Percentiles rank a stretch among this genome's conserved stretches.
Conservation (phyloP, 352 stramenopile species). For the Globisporangium cystogenes region DNA sequence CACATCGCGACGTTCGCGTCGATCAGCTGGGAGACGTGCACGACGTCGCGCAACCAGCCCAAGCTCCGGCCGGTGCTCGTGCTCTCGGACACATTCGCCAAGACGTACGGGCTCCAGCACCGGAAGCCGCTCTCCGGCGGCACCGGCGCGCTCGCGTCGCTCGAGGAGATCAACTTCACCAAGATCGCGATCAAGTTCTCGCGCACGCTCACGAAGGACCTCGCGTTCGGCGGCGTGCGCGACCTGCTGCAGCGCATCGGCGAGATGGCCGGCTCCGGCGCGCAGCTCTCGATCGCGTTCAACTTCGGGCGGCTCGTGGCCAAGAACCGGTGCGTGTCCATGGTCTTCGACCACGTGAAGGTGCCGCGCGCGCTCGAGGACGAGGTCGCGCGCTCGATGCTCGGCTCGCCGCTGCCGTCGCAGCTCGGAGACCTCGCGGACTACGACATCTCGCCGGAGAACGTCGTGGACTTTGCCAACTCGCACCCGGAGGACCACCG, state of each 20-base stretch:
- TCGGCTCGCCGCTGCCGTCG: constrained; percentile 31
- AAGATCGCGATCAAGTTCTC: constrained; percentile 85
- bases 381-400: constrained; percentile 50
- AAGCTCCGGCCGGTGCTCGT: constrained; percentile 57
- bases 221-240: constrained; percentile 59
- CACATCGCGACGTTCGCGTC: constrained; percentile 74
- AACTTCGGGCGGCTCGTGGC: constrained; percentile 65
- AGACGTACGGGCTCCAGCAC: constrained; percentile 56
- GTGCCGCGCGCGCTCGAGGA: constrained; percentile 55
- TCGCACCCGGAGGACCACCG: constrained; percentile 20
- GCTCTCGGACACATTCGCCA: constrained; percentile 61
- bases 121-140: constrained; percentile 21
- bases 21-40: constrained; percentile 62
- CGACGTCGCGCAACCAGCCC: constrained; percentile 46
- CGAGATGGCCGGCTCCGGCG: constrained; percentile 44
- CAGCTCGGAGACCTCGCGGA: constrained; percentile 46
- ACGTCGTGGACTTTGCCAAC: constrained; percentile 17
- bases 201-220: constrained; percentile 63
- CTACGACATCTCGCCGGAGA: constrained; percentile 50
- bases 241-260: constrained; percentile 75
- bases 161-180: constrained; percentile 78
- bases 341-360: constrained; percentile 64
- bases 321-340: constrained; percentile 64
- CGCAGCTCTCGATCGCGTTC: constrained; percentile 57
- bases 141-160: constrained; percentile 35